phyloP scores from a whole-genome alignment of 257 asterid species.

The Coffea canephora region DNA sequence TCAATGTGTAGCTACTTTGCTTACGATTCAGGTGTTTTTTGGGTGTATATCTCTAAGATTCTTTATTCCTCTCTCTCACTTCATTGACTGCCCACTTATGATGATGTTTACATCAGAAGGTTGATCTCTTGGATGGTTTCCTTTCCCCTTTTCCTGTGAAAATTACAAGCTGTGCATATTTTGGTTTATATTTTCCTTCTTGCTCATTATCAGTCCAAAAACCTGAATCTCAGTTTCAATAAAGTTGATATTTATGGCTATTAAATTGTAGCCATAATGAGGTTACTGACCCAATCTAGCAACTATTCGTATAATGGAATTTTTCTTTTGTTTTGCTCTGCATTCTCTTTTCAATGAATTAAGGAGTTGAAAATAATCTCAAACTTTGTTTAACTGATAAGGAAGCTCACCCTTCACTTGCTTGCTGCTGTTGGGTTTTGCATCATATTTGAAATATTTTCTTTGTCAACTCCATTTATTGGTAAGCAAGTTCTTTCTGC shows the following conservation, averaged over 20 bases:
- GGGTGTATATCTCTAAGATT: not conserved
- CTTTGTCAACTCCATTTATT: too few species aligned
- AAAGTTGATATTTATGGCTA: not conserved
- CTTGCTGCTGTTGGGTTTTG: not conserved
- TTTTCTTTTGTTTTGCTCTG: not conserved
- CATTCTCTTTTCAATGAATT: not conserved
- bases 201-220: not conserved
- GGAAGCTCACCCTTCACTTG: not conserved
- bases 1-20: slow-evolving; percentile 74
- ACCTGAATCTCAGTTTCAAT: not conserved
- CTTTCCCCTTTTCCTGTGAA: not conserved
- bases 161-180: not conserved
- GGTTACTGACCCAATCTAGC: not conserved
- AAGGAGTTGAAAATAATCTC: too few species aligned
- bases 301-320: not conserved
- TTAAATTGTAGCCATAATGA: not conserved
- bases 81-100: not conserved
- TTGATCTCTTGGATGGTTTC: not conserved
- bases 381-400: not conserved
- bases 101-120: not conserved
- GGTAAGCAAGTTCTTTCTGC: too few species aligned
- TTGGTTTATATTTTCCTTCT: too few species aligned
- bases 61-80: not conserved
- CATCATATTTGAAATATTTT: too few species aligned
- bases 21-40: slow-evolving; percentile 67